Conservation (phyloP, 345 rosid genomes). For the Triadica sebifera region DNA sequence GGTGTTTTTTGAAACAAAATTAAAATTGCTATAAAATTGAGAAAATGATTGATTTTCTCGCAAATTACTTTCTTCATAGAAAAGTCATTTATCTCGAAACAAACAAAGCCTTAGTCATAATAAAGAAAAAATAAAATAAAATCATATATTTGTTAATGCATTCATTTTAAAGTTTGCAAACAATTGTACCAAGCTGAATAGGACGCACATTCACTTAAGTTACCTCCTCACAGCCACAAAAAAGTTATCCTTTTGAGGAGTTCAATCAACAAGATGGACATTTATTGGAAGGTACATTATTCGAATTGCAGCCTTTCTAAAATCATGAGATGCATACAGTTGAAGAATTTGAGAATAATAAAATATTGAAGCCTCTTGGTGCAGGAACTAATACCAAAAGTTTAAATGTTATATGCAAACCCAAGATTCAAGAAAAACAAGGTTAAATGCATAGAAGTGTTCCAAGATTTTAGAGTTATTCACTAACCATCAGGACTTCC, state of each 20-base stretch:
- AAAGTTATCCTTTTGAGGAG: too few species aligned
- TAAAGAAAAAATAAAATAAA: too few species aligned
- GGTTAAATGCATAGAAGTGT: background rate
- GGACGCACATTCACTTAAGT: too few species aligned
- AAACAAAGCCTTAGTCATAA: background rate
- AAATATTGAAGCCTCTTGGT: too few species aligned
- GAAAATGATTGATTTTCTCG: background rate
- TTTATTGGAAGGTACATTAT: too few species aligned
- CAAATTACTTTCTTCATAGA: background rate
- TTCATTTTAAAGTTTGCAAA: background rate
- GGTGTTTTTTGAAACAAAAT: background rate
- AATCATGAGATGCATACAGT: too few species aligned
- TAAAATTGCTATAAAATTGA: background rate
- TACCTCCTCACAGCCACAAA: too few species aligned
- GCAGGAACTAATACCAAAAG: too few species aligned
- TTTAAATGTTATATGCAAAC: background rate
- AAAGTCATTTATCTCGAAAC: background rate
- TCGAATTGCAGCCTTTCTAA: too few species aligned
- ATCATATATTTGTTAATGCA: background rate
- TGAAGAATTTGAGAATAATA: too few species aligned
- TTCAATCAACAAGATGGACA: too few species aligned
- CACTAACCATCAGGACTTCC: conserved; percentile 96
- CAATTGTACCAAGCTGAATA: too few species aligned
- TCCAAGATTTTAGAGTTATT: background rate
- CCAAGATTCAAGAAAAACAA: background rate